Conservation (phyloP, 352 stramenopile genomes). For the Phytophthora constricta region DNA sequence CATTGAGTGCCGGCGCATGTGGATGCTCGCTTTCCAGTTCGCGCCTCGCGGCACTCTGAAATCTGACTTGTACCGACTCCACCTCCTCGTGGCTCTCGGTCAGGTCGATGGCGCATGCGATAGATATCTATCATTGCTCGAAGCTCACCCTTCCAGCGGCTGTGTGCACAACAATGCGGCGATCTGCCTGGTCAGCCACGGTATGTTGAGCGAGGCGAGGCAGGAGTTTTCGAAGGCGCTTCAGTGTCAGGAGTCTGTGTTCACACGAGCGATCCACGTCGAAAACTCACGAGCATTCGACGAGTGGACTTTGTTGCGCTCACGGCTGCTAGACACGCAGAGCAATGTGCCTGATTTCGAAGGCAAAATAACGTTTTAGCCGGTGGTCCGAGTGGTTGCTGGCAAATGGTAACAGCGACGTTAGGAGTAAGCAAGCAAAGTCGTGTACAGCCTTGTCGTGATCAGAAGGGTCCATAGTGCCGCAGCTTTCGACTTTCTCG, state of each 20-base stretch:
- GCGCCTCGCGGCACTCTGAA: constrained; percentile 25
- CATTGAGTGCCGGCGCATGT: constrained; percentile 15
- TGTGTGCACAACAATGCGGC: constrained; percentile 34
- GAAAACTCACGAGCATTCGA: constrained; percentile 11
- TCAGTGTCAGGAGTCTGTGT: background rate
- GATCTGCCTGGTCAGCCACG: constrained; percentile 18
- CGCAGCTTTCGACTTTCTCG: too few species aligned
- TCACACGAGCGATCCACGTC: constrained; percentile 1
- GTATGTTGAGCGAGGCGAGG: constrained; percentile 5
- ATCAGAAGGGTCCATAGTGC: too few species aligned
- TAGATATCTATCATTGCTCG: constrained; percentile 20
- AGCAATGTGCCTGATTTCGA: background rate
- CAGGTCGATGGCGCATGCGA: constrained; percentile 14
- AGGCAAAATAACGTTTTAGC: constrained; percentile 11
- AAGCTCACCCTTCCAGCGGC: background rate
- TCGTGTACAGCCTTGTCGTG: too few species aligned
- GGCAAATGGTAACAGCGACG: too few species aligned
- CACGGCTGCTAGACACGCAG: background rate
- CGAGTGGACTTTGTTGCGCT: background rate
- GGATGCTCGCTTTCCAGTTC: constrained; percentile 24
- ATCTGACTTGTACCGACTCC: constrained; percentile 29
- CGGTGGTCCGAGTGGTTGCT: too few species aligned
- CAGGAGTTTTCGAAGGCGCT: constrained; percentile 14
- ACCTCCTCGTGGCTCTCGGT: constrained; percentile 18
- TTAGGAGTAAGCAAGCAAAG: too few species aligned